Evolutionary conservation across 345 rosid genomes (phyloP).

Genomic region (Pistacia integerrima): DNA sequence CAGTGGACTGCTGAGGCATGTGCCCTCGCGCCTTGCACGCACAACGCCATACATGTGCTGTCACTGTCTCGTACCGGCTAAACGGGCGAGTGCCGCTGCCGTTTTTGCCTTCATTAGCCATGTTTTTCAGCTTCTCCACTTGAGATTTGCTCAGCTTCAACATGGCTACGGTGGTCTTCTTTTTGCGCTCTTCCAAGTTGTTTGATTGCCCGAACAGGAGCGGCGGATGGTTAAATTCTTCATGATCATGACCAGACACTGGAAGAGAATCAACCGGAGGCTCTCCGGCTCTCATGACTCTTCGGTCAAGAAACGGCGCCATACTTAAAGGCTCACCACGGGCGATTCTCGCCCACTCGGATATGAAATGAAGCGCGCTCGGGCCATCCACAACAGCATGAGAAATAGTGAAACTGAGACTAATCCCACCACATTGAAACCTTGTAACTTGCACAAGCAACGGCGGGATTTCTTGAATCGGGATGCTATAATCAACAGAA

Average conservation of each 20-base stretch:
- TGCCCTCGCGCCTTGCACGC: slow-evolving; percentile 44
- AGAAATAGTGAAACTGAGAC: slow-evolving; percentile 48
- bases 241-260: slow-evolving; percentile 22
- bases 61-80: slow-evolving; percentile 42
- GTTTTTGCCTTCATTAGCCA: slow-evolving; percentile 33
- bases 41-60: slow-evolving; percentile 41
- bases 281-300: slow-evolving; percentile 40
- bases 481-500: slow-evolving; percentile 43
- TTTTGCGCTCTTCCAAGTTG: slow-evolving; percentile 40
- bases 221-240: slow-evolving; percentile 48
- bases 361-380: slow-evolving; percentile 53
- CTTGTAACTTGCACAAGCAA: slow-evolving; percentile 51
- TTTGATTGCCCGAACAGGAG: slow-evolving; percentile 42
- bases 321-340: slow-evolving; percentile 37
- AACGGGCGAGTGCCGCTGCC: slow-evolving; percentile 29
- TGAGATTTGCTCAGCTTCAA: slow-evolving; percentile 43
- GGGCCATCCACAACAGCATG: slow-evolving; percentile 60
- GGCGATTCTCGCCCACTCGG: slow-evolving; percentile 56
- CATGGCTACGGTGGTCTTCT: slow-evolving; percentile 47
- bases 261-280: slow-evolving; percentile 20
- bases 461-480: slow-evolving; percentile 46
- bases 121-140: slow-evolving; percentile 44
- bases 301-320: slow-evolving; percentile 44
- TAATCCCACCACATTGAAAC: slow-evolving; percentile 57
- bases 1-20: slow-evolving; percentile 48